These are phyloP conservation scores for Laetiporus sulphureus DNA, from an alignment of 1,284 basidiomycete species.

Conservation along the genomic window DNA sequence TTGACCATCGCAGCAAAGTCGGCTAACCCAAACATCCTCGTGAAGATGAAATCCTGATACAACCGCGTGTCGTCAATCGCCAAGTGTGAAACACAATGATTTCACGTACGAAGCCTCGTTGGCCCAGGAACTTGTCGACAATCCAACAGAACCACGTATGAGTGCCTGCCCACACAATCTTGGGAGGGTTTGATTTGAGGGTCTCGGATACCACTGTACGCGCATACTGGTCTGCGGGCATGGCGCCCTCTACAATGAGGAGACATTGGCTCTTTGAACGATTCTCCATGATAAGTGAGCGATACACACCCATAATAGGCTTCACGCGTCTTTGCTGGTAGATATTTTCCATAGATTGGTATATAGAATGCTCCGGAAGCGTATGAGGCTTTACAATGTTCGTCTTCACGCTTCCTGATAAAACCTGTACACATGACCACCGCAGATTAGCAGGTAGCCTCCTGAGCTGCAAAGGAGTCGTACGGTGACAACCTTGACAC, in stretches of 20 bases:
- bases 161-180: conserved; percentile 23
- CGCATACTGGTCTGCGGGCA: conserved; percentile 18
- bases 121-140: conserved; percentile 20
- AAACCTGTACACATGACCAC: too few species aligned
- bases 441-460: too few species aligned
- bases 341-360: conserved; percentile 20
- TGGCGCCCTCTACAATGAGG: conserved; percentile 1
- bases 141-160: conserved; percentile 21
- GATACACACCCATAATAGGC: conserved; percentile 14
- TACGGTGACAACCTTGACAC: conserved; percentile 28
- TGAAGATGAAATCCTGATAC: too few species aligned
- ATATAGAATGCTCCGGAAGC: conserved; percentile 22
- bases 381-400: conserved; percentile 15
- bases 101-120: background rate
- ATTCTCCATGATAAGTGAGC: conserved; percentile 1
- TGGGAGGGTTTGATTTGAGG: conserved; percentile 14
- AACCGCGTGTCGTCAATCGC: too few species aligned
- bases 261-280: background rate
- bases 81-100: too few species aligned
- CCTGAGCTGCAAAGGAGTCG: too few species aligned
- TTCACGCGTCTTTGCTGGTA: conserved; percentile 11
- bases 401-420: conserved; percentile 25
- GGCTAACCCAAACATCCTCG: too few species aligned
- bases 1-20: too few species aligned
- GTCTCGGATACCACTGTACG: conserved; percentile 20